phyloP scores from a whole-genome alignment of 1,284 basidiomycete genomes.

The Entoloma clypeatum region DNA sequence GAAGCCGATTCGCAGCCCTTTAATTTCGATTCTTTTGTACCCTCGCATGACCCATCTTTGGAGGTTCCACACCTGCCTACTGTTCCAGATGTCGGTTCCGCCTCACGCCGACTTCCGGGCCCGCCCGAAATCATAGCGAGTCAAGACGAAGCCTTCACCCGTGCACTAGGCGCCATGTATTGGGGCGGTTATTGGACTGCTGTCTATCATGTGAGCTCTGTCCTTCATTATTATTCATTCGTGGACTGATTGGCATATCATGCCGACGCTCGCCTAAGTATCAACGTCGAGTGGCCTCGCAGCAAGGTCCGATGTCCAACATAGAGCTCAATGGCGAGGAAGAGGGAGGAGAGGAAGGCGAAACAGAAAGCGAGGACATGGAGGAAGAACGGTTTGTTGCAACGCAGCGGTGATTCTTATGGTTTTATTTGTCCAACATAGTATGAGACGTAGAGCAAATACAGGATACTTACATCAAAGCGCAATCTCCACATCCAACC shows the following conservation, averaged over 20 bases:
- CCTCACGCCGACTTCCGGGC: slow-evolving; percentile 26
- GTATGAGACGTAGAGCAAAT: neutral
- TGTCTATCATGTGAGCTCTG: slow-evolving; percentile 52
- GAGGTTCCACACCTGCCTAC: slow-evolving; percentile 27
- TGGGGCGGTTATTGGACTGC: slow-evolving; percentile 84
- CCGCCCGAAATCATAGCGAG: slow-evolving; percentile 39
- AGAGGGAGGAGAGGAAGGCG: slow-evolving; percentile 17
- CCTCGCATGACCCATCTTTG: slow-evolving; percentile 62
- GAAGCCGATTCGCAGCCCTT: slow-evolving; percentile 53
- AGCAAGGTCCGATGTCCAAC: slow-evolving; percentile 13
- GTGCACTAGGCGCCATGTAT: slow-evolving; percentile 73
- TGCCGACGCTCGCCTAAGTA: too few species aligned
- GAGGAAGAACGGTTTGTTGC: slow-evolving; percentile 29
- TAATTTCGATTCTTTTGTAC: slow-evolving; percentile 66
- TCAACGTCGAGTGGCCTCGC: slow-evolving; percentile 19
- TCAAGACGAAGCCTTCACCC: slow-evolving; percentile 70
- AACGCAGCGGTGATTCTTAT: slow-evolving; percentile 31
- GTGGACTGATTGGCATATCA: neutral
- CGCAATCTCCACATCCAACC: slow-evolving; percentile 75
- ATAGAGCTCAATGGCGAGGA: slow-evolving; percentile 14
- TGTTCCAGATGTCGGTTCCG: slow-evolving; percentile 19
- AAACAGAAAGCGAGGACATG: slow-evolving; percentile 21
- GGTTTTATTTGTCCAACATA: neutral
- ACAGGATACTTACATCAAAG: slow-evolving; percentile 35
- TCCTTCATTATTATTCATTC: neutral